phyloP scores from a whole-genome alignment of 1,284 basidiomycete species.

The Singerocomus rubriflavus region DNA sequence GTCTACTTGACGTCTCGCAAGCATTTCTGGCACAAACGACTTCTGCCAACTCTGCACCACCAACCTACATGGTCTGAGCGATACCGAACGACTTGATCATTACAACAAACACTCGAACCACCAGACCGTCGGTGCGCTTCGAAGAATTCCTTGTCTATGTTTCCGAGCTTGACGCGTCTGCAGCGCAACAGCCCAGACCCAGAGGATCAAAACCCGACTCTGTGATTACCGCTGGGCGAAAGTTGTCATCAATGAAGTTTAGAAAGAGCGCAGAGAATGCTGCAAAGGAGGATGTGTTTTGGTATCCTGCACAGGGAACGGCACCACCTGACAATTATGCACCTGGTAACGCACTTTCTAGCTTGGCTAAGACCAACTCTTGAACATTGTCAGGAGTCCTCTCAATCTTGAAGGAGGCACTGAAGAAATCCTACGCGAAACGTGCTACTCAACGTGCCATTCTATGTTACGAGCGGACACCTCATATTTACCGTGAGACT shows the following conservation, averaged over 20 bases:
- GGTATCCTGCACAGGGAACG: conserved; percentile 48
- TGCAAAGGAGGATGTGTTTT: conserved; percentile 51
- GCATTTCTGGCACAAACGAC: conserved; percentile 17
- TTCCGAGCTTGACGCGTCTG: not conserved
- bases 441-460: conserved; percentile 58
- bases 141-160: not conserved
- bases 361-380: conserved; percentile 1
- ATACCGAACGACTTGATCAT: conserved; percentile 42
- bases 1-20: conserved; percentile 5
- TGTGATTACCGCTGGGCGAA: not conserved
- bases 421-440: conserved; percentile 51
- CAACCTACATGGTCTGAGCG: conserved; percentile 38
- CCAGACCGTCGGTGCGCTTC: conserved; percentile 1
- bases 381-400: conserved; percentile 55
- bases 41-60: conserved; percentile 50
- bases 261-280: conserved; percentile 13
- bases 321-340: conserved; percentile 67
- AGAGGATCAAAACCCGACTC: conserved; percentile 3
- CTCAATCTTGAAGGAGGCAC: conserved; percentile 54
- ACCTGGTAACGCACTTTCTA: conserved; percentile 51
- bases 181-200: conserved; percentile 14
- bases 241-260: conserved; percentile 3
- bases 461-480: conserved; percentile 59
- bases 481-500: conserved; percentile 55
- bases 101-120: conserved; percentile 42